Evolutionary conservation across 129 eudicot genomes (phyloP).

Genomic region (sunflower (Helianthus annuus)): HanXRQr2.0-SUNRISE NC_035442.2:33512441-33512940

Average conservation of each 20-base stretch:
- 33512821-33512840: constrained; percentile 58
- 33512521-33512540: constrained; percentile 86
- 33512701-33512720: neutral
- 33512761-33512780: constrained; percentile 86
- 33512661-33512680: constrained; percentile 38
- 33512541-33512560: constrained; percentile 69
- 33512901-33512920: constrained; percentile 8
- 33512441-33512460: constrained; percentile 41
- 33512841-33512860: constrained; percentile 32
- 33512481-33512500: too few relatives aligned
- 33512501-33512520: constrained; percentile 88
- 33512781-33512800: constrained; percentile 77
- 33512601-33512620: constrained; percentile 93
- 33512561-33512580: constrained; percentile 88
- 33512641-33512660: constrained; percentile 92
- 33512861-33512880: constrained; percentile 34
- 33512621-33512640: constrained; percentile 89
- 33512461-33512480: neutral
- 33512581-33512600: constrained; percentile 82
- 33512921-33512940: constrained; percentile 4
- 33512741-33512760: neutral
- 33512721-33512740: neutral
- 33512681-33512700: neutral
- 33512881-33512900: neutral
- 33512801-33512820: constrained; percentile 72